Conservation (phyloP, 129 eudicot species). For the Lactuca sativa region DNA sequence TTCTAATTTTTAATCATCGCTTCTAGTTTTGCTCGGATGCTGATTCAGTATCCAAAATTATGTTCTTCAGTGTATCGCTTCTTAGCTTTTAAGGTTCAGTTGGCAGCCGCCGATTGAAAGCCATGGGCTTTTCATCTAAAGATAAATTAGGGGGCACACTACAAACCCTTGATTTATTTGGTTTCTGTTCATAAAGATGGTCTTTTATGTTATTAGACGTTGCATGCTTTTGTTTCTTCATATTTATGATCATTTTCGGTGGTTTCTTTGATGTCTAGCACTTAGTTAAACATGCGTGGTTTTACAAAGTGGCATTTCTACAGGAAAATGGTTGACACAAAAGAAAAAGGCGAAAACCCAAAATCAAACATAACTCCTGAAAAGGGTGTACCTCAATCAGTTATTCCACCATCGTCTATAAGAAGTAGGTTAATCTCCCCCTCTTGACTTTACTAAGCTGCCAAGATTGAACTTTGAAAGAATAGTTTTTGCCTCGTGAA, state of each 20-base stretch:
- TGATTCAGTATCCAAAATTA: not conserved
- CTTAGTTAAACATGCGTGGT: conserved; percentile 3
- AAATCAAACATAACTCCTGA: conserved; percentile 20
- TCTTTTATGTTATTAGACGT: not conserved
- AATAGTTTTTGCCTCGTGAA: conserved; percentile 17
- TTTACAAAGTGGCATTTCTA: conserved; percentile 20
- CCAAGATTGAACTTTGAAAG: conserved; percentile 12
- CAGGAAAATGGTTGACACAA: conserved; percentile 46
- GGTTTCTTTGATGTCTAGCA: conserved; percentile 6
- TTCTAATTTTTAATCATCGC: not conserved
- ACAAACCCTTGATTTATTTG: not conserved
- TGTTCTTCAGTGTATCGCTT: not conserved
- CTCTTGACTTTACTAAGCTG: not conserved
- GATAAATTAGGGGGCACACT: not conserved
- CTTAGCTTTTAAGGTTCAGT: not conserved
- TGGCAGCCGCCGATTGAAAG: not conserved
- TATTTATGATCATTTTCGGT: conserved; percentile 1
- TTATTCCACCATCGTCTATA: conserved; percentile 3
- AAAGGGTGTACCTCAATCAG: conserved; percentile 24
- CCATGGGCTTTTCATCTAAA: not conserved
- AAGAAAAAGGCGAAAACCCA: conserved; percentile 24
- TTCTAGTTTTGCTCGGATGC: not conserved
- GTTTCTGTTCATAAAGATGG: not conserved
- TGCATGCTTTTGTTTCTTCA: conserved; percentile 5
- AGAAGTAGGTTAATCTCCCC: conserved; percentile 17